Percentiles rank a stretch among this genome's conserved stretches.
Conservation (phyloP, 352 stramenopile species). For the Phytopythium vexans region DNA sequence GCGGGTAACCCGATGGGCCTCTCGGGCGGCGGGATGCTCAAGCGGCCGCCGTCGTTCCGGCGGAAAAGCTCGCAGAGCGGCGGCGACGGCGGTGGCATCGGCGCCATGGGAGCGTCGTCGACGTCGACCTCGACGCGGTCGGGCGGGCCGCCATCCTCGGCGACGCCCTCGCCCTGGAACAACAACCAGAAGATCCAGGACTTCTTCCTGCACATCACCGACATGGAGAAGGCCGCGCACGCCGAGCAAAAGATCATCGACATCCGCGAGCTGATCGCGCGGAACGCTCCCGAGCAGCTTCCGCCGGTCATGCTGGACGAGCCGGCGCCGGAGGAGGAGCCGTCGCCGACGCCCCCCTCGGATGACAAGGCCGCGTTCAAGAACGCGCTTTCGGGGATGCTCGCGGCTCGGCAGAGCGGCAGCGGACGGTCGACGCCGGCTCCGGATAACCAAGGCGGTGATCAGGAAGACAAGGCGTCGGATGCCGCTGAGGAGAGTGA, state of each 20-base stretch:
- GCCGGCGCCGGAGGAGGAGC: slow-evolving; percentile 19
- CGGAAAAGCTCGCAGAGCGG: slow-evolving; percentile 3
- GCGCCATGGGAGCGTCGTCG: neutral
- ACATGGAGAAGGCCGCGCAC: slow-evolving; percentile 26
- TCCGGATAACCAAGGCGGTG: slow-evolving; percentile 14
- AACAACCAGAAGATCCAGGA: slow-evolving; percentile 54
- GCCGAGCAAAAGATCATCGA: slow-evolving; percentile 58
- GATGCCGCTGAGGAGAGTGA: neutral
- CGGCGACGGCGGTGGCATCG: neutral
- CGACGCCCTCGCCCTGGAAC: slow-evolving; percentile 27
- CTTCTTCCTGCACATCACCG: slow-evolving; percentile 50
- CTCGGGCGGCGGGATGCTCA: slow-evolving; percentile 1
- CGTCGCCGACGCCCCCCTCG: neutral
- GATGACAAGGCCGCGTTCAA: slow-evolving; percentile 5
- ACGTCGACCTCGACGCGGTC: slow-evolving; percentile 6
- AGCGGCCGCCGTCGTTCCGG: slow-evolving; percentile 17
- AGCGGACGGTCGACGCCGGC: neutral
- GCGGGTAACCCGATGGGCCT: slow-evolving; percentile 7
- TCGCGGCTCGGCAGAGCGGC: slow-evolving; percentile 7
- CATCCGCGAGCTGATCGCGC: slow-evolving; percentile 43
- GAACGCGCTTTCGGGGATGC: slow-evolving; percentile 18
- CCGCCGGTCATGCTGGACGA: slow-evolving; percentile 8
- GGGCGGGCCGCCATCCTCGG: slow-evolving; percentile 1
- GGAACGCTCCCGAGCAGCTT: slow-evolving; percentile 20
- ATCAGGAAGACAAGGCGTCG: slow-evolving; percentile 19